Evolutionary conservation across 2,329 filamentous ascomycete genomes (phyloP).

Genomic region (Gyromitra esculenta): DNA sequence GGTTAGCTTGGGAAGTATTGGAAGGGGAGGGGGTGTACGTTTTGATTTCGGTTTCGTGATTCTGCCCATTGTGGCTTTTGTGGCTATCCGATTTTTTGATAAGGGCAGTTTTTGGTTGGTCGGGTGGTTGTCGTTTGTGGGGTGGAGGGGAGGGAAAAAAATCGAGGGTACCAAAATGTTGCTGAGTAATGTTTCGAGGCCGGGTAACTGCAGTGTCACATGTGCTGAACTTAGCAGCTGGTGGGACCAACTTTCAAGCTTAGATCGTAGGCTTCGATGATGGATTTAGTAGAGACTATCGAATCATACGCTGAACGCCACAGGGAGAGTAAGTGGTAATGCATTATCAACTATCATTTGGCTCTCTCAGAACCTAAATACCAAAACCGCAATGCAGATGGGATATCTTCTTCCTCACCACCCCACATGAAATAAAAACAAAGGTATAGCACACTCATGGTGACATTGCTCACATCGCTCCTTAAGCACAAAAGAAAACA

Average conservation of each 20-base stretch:
- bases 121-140: background rate
- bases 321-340: background rate
- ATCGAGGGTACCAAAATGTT: conserved; percentile 6
- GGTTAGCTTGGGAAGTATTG: background rate
- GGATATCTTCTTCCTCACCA: conserved; percentile 15
- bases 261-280: background rate
- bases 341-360: conserved; percentile 21
- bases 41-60: conserved; percentile 45
- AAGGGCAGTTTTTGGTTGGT: conserved; percentile 1
- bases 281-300: background rate
- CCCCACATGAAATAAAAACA: conserved; percentile 24
- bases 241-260: background rate
- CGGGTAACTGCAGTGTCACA: conserved; percentile 21
- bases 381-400: background rate
- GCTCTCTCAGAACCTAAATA: background rate
- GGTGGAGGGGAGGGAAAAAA: background rate
- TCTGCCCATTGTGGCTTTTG: conserved; percentile 41
- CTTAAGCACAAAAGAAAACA: conserved; percentile 15
- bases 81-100: background rate
- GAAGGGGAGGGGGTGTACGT: background rate
- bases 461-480: conserved; percentile 2
- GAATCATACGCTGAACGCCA: background rate
- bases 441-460: conserved; percentile 18
- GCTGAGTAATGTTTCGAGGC: background rate
- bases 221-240: background rate